Evolutionary conservation across 2,329 filamentous ascomycete genomes (phyloP).

Genomic region (Gnomoniopsis smithogilvyi): DNA sequence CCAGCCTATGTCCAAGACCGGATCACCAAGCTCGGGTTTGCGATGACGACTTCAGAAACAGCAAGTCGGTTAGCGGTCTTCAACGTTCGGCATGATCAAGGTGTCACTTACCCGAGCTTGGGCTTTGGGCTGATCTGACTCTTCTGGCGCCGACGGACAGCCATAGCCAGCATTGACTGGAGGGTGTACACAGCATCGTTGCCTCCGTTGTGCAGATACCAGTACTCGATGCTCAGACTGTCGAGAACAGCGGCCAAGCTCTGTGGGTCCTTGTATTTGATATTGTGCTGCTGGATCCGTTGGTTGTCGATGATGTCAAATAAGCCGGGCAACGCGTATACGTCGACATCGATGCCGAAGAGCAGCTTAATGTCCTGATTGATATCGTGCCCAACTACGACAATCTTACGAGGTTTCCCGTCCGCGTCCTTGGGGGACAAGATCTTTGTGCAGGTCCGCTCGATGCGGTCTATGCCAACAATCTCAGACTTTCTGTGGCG

Average conservation of each 20-base stretch:
- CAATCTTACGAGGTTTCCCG: constrained; percentile 41
- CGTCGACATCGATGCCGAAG: constrained; percentile 59
- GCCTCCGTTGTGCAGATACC: constrained; percentile 78
- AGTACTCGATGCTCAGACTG: constrained; percentile 59
- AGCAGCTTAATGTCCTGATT: constrained; percentile 67
- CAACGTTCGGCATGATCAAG: not conserved
- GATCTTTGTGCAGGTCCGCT: constrained; percentile 23
- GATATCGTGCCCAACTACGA: constrained; percentile 78
- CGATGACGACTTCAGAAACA: not conserved
- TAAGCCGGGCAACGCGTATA: constrained; percentile 50
- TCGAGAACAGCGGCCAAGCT: constrained; percentile 60
- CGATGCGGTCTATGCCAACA: constrained; percentile 34
- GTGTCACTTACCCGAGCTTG: constrained; percentile 1
- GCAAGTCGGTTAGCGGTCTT: not conserved
- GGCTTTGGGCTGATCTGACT: constrained; percentile 21
- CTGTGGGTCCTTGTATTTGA: constrained; percentile 47
- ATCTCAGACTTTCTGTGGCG: constrained; percentile 39
- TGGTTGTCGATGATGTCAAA: constrained; percentile 71
- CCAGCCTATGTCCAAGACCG: constrained; percentile 27
- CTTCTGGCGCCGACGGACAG: constrained; percentile 31
- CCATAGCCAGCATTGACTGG: constrained; percentile 66
- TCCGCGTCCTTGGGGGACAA: constrained; percentile 27
- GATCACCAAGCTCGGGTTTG: constrained; percentile 21
- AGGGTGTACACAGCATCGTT: constrained; percentile 84
- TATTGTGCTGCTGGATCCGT: constrained; percentile 63